A percentile compares a stretch with the other conserved stretches of the same genome.
Conservation (phyloP, 2,329 filamentous ascomycete genomes). For the Ophioceras dolichostomum region DNA sequence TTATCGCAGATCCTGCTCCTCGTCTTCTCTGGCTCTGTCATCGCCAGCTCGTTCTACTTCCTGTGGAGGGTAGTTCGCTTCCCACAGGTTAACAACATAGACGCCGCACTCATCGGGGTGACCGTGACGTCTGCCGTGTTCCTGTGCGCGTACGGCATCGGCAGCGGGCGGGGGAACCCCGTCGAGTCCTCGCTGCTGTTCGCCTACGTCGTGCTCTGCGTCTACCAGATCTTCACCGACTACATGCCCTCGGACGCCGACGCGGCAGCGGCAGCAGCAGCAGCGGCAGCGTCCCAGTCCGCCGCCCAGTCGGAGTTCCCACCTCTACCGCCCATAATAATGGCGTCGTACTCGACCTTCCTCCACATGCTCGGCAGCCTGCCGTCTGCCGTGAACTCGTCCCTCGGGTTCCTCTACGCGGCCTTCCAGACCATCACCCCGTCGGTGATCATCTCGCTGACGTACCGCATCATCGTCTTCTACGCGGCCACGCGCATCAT, state of each 20-base stretch:
- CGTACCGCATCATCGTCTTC: slow-evolving; percentile 88
- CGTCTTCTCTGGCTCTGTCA: slow-evolving; percentile 77
- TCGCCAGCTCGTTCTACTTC: slow-evolving; percentile 91
- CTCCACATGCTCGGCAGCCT: slow-evolving; percentile 72
- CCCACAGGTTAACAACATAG: slow-evolving; percentile 82
- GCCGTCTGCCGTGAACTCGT: slow-evolving; percentile 73
- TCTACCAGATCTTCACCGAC: slow-evolving; percentile 99
- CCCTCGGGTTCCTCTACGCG: slow-evolving; percentile 75
- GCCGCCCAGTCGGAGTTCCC: slow-evolving; percentile 76
- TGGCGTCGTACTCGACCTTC: slow-evolving; percentile 93
- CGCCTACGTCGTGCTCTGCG: slow-evolving; percentile 94
- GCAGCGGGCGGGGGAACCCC: slow-evolving; percentile 84
- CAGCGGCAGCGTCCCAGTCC: slow-evolving; percentile 24
- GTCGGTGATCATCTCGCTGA: slow-evolving; percentile 87
- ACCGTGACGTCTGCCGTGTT: slow-evolving; percentile 89
- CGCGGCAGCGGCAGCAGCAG: slow-evolving; percentile 42
- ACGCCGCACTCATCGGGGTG: slow-evolving; percentile 84
- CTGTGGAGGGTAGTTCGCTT: slow-evolving; percentile 92
- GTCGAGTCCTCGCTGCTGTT: slow-evolving; percentile 93
- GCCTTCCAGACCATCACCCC: slow-evolving; percentile 93
- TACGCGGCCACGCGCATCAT: slow-evolving; percentile 95
- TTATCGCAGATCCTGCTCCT: slow-evolving; percentile 77
- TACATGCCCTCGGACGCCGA: slow-evolving; percentile 62
- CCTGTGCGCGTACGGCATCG: slow-evolving; percentile 86
- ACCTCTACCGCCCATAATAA: slow-evolving; percentile 92